phyloP scores from a whole-genome alignment of 257 asterid genomes.

The Striga asiatica region DNA sequence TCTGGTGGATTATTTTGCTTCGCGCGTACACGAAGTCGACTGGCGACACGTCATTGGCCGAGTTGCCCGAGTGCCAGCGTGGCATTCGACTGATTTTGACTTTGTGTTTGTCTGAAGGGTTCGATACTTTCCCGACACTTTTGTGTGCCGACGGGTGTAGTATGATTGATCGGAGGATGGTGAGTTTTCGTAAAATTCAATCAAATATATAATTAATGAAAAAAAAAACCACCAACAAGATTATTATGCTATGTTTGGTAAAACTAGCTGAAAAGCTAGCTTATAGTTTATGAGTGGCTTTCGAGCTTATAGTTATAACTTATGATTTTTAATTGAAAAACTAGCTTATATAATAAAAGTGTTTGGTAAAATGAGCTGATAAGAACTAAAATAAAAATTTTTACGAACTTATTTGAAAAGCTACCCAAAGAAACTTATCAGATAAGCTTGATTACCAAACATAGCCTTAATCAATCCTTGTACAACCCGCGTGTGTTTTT shows the following conservation, averaged over 20 bases:
- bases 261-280: no score
- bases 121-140: conserved; percentile 92
- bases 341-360: no score
- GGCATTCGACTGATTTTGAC: conserved; percentile 74
- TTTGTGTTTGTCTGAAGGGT: conserved; percentile 80
- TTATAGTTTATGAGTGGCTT: no score
- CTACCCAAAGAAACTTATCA: neutral
- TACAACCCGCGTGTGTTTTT: neutral
- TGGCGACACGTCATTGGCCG: conserved; percentile 80
- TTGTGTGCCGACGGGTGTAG: conserved; percentile 91
- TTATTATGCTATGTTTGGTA: no score
- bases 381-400: no score
- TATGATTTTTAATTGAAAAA: no score
- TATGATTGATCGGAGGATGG: conserved; percentile 95
- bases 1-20: conserved; percentile 94
- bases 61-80: conserved; percentile 66
- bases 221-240: neutral
- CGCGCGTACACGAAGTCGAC: conserved; percentile 94
- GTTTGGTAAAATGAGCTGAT: no score
- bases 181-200: conserved; percentile 19
- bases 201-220: no score
- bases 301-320: neutral
- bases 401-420: no score
- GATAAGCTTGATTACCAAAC: neutral
- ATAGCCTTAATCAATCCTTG: neutral